Conservation (phyloP, 176 grass and related monocot genomes). For the Aegilops speltoides region DNA sequence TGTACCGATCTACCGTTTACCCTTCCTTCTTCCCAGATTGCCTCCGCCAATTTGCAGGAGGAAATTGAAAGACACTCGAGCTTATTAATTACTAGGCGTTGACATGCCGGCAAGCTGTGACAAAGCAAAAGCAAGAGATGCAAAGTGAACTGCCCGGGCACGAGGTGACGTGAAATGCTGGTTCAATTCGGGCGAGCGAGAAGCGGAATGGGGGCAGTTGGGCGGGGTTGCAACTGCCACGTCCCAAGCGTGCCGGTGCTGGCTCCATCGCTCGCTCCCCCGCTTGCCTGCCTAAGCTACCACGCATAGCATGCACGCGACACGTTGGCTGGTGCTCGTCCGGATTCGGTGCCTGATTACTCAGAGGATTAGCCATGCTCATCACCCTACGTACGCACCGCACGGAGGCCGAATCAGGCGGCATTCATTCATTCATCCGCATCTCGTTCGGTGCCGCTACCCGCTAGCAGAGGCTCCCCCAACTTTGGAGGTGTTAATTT, state of each 20-base stretch:
- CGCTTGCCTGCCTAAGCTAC: not conserved
- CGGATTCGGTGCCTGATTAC: not conserved
- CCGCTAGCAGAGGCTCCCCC: not conserved
- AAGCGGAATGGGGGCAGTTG: too few species aligned
- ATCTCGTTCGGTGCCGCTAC: not conserved
- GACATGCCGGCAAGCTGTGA: too few species aligned
- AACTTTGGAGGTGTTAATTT: constrained; percentile 41
- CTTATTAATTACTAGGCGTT: too few species aligned
- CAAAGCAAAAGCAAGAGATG: not conserved
- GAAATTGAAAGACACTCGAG: not conserved
- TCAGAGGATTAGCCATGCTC: not conserved
- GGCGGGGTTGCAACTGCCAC: not conserved
- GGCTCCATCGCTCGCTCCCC: not conserved
- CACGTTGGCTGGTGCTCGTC: too few species aligned
- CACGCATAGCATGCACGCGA: not conserved
- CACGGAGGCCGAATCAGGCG: not conserved
- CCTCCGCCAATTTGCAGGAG: not conserved
- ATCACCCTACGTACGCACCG: not conserved
- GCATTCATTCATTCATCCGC: not conserved
- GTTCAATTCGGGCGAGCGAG: not conserved
- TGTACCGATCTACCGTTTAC: too few species aligned
- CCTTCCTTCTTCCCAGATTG: too few species aligned
- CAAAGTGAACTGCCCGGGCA: not conserved
- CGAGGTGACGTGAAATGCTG: not conserved
- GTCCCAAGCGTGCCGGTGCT: not conserved